phyloP scores from a whole-genome alignment of 2,329 filamentous ascomycete genomes.

The Cercospora sp. region DNA sequence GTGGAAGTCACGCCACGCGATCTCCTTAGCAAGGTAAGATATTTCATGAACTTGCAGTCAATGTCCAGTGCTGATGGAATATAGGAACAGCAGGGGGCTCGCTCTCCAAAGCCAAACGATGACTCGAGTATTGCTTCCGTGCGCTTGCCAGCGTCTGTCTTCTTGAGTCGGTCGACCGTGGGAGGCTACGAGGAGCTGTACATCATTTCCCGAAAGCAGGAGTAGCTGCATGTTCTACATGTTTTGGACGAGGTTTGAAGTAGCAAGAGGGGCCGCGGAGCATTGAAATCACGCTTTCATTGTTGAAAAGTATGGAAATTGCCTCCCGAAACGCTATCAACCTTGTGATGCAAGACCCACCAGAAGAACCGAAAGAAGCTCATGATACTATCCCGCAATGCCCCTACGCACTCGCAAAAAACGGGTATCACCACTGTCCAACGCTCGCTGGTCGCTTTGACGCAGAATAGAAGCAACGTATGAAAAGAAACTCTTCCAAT shows the following conservation, averaged over 20 bases:
- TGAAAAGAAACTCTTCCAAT: not conserved
- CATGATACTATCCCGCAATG: not conserved
- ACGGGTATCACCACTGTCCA: not conserved
- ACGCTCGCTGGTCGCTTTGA: not conserved
- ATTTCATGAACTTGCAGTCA: not conserved
- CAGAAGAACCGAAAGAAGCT: not conserved
- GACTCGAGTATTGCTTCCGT: slow-evolving; percentile 7
- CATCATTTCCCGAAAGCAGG: slow-evolving; percentile 3
- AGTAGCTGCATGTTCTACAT: not conserved
- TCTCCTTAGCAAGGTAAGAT: not conserved
- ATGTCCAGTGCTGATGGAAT: not conserved
- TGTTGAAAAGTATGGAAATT: not conserved
- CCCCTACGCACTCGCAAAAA: not conserved
- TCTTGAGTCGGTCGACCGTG: not conserved
- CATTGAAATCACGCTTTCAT: not conserved
- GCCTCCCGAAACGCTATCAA: not conserved
- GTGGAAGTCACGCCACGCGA: slow-evolving; percentile 1
- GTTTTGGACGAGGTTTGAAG: not conserved
- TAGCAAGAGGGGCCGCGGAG: not conserved
- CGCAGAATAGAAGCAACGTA: not conserved
- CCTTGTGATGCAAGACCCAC: not conserved
- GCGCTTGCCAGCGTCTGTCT: not conserved
- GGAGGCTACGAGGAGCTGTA: slow-evolving; percentile 7
- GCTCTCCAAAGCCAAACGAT: not conserved
- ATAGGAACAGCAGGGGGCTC: not conserved